Conservation (phyloP, 805 yeast genomes). For the Gaillardinia entomophila region DNA sequence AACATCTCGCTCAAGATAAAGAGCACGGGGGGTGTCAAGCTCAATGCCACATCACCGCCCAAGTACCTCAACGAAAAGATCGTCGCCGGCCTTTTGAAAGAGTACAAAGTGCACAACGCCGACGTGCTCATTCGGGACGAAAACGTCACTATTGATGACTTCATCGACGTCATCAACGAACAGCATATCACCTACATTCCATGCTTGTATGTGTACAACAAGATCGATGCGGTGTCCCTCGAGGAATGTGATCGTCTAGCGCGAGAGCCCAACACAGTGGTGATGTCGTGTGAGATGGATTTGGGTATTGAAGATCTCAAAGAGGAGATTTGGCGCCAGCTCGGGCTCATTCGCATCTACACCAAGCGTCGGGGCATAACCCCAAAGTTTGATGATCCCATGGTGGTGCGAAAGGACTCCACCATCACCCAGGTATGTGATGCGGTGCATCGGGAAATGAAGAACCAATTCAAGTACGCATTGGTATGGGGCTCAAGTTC, state of each 20-base stretch:
- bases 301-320: conserved; percentile 83
- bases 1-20: conserved; percentile 69
- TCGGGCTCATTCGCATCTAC: conserved; percentile 72
- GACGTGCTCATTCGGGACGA: conserved; percentile 90
- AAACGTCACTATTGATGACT: conserved; percentile 84
- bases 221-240: conserved; percentile 89
- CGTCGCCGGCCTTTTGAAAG: conserved; percentile 70
- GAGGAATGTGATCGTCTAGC: conserved; percentile 94
- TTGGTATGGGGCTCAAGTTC: conserved; percentile 95
- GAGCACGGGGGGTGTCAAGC: conserved; percentile 87
- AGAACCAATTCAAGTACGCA: conserved; percentile 88
- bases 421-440: conserved; percentile 86
- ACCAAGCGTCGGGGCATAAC: conserved; percentile 81
- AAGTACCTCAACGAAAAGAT: conserved; percentile 76
- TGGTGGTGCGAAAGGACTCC: conserved; percentile 79
- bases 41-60: conserved; percentile 78
- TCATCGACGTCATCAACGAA: conserved; percentile 84
- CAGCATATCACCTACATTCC: conserved; percentile 83
- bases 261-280: conserved; percentile 86
- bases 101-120: conserved; percentile 87
- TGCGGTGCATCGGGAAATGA: conserved; percentile 87
- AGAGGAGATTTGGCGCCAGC: conserved; percentile 89
- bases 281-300: conserved; percentile 86
- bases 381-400: conserved; percentile 83
- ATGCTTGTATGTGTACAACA: conserved; percentile 91